Evolutionary conservation across 257 asterid species (phyloP).

Genomic region (Gardenia jasminoides): DNA sequence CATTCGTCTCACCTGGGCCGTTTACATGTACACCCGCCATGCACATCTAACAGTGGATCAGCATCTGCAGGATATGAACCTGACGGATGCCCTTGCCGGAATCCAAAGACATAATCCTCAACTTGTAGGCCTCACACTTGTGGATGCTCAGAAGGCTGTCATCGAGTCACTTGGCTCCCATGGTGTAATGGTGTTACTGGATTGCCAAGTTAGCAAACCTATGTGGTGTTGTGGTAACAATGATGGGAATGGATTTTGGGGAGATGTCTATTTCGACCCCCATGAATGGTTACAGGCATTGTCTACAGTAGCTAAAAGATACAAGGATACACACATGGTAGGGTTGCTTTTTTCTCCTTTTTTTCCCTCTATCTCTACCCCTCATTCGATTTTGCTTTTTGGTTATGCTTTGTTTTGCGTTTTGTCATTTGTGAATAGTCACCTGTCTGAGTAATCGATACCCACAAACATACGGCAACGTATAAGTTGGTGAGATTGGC

Average conservation of each 20-base stretch:
- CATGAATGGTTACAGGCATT: conserved; percentile 62
- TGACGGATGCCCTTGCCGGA: conserved; percentile 32
- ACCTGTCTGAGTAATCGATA: background rate
- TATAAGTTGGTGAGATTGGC: no score
- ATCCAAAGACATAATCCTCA: conserved; percentile 14
- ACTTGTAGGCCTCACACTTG: conserved; percentile 25
- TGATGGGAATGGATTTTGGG: conserved; percentile 81
- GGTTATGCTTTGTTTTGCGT: background rate
- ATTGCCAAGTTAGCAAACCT: conserved; percentile 65
- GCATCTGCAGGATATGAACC: conserved; percentile 19
- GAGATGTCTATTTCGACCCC: conserved; percentile 55
- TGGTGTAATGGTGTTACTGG: conserved; percentile 62
- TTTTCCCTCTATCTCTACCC: background rate
- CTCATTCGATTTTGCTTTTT: background rate
- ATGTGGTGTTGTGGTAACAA: conserved; percentile 56
- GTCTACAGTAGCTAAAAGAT: conserved; percentile 35
- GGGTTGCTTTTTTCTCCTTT: background rate
- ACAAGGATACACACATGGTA: conserved; percentile 45
- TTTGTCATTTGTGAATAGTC: background rate
- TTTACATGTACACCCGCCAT: conserved; percentile 50
- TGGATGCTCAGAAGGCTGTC: conserved; percentile 55
- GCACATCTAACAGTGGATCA: conserved; percentile 26
- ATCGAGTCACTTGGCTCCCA: conserved; percentile 33
- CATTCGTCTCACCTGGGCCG: conserved; percentile 66
- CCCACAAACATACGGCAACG: no score